phyloP scores from a whole-genome alignment of 1,284 basidiomycete genomes.

The Boletus smithii region DNA sequence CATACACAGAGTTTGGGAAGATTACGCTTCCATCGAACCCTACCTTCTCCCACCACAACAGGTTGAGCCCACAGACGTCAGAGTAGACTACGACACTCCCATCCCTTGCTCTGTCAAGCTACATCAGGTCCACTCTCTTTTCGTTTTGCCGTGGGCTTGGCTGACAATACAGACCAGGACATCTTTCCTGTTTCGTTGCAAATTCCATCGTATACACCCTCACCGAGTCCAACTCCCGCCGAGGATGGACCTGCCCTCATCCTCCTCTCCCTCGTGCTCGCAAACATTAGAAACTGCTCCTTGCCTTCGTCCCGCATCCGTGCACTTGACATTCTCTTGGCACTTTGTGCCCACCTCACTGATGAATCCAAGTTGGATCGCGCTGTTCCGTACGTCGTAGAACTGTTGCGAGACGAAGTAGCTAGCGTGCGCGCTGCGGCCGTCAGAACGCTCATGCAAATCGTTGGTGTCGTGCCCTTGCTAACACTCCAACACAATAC shows the following conservation, averaged over 20 bases:
- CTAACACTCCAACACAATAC: not conserved
- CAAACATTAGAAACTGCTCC: slow-evolving; percentile 87
- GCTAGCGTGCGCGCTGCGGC: slow-evolving; percentile 79
- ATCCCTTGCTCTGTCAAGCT: slow-evolving; percentile 43
- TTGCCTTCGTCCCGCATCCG: slow-evolving; percentile 85
- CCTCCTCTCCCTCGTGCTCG: slow-evolving; percentile 80
- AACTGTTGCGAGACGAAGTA: slow-evolving; percentile 83
- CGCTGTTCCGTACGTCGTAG: slow-evolving; percentile 88
- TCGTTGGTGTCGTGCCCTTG: slow-evolving; percentile 49
- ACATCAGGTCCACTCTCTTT: slow-evolving; percentile 50
- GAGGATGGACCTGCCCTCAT: slow-evolving; percentile 82
- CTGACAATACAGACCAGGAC: slow-evolving; percentile 44
- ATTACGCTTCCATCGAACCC: slow-evolving; percentile 75
- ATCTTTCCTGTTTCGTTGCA: slow-evolving; percentile 73
- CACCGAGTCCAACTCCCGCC: slow-evolving; percentile 50
- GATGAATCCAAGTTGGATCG: slow-evolving; percentile 97
- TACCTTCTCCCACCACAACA: slow-evolving; percentile 53
- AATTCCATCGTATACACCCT: slow-evolving; percentile 67
- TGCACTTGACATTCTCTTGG: slow-evolving; percentile 85
- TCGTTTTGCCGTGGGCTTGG: not conserved
- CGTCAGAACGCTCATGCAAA: slow-evolving; percentile 78
- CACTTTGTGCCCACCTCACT: slow-evolving; percentile 77
- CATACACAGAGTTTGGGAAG: slow-evolving; percentile 75
- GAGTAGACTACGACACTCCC: slow-evolving; percentile 45
- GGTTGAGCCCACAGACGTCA: slow-evolving; percentile 49